phyloP scores from a whole-genome alignment of 345 rosid genomes.

The Clausena lansium region DNA sequence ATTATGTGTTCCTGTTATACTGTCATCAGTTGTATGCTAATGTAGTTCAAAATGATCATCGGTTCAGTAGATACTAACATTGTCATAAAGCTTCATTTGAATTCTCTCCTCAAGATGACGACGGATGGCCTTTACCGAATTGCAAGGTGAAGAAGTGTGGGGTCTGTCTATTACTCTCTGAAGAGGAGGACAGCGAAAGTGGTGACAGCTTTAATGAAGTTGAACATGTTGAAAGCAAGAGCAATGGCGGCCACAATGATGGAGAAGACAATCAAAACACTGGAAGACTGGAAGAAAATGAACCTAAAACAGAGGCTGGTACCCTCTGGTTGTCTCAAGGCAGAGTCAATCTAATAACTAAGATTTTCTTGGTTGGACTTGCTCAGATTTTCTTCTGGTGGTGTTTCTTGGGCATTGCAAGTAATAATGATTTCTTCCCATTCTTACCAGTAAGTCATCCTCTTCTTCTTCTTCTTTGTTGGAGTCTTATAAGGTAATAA shows the following conservation, averaged over 20 bases:
- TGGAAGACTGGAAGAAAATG: neutral
- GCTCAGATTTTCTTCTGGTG: slow-evolving; percentile 2
- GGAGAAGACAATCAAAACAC: neutral
- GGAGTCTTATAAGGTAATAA: neutral
- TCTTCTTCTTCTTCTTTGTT: neutral
- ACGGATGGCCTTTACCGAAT: neutral
- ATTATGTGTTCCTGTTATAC: slow-evolving; percentile 4
- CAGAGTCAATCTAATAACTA: neutral
- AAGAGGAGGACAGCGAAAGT: neutral
- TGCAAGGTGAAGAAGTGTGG: slow-evolving; percentile 5
- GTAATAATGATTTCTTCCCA: neutral
- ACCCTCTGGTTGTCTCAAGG: neutral
- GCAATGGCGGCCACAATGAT: neutral
- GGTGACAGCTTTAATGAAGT: neutral
- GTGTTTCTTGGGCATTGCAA: slow-evolving; percentile 4
- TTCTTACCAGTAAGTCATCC: neutral
- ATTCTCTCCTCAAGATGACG: neutral
- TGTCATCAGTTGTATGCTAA: neutral
- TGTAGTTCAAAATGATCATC: neutral
- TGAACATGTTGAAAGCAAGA: neutral
- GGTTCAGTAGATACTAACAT: neutral
- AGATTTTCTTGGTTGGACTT: neutral
- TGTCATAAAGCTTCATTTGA: neutral
- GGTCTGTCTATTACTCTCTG: neutral
- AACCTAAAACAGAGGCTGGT: neutral